Conservation (phyloP, 2,329 filamentous ascomycete genomes). For the Nemania sp. region DNA sequence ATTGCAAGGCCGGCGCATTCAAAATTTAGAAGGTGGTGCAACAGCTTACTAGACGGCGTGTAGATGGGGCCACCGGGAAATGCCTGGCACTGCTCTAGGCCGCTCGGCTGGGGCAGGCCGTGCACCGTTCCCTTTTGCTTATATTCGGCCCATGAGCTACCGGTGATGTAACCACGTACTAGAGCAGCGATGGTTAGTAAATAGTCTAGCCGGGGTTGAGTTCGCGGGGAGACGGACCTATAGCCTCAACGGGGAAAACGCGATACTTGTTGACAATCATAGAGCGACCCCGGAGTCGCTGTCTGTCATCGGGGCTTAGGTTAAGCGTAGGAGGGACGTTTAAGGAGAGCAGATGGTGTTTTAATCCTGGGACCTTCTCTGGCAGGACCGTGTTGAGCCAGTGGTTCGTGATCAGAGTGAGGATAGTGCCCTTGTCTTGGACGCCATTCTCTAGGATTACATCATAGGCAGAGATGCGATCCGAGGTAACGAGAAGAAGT, state of each 20-base stretch:
- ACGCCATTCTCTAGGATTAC: slow-evolving; percentile 70
- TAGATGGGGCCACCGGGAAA: slow-evolving; percentile 74
- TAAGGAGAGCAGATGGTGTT: slow-evolving; percentile 64
- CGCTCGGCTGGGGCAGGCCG: slow-evolving; percentile 75
- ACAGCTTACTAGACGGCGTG: slow-evolving; percentile 67
- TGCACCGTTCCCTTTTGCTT: slow-evolving; percentile 80
- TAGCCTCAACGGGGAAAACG: slow-evolving; percentile 83
- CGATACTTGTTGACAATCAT: slow-evolving; percentile 82
- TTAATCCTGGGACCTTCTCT: slow-evolving; percentile 60
- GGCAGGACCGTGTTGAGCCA: slow-evolving; percentile 65
- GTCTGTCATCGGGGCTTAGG: slow-evolving; percentile 57
- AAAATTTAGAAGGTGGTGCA: not conserved
- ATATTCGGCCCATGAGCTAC: slow-evolving; percentile 85
- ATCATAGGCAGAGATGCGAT: slow-evolving; percentile 96
- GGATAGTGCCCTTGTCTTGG: slow-evolving; percentile 65
- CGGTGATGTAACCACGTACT: slow-evolving; percentile 88
- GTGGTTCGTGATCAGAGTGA: slow-evolving; percentile 61
- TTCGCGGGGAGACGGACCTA: slow-evolving; percentile 57
- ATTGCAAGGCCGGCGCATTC: too few relatives aligned
- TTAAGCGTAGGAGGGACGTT: slow-evolving; percentile 45
- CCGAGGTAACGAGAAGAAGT: slow-evolving; percentile 85
- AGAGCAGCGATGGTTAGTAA: slow-evolving; percentile 6
- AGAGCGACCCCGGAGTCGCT: slow-evolving; percentile 70
- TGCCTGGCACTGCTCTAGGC: slow-evolving; percentile 76
- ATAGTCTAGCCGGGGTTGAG: not conserved